Conservation (phyloP, 192 early-diverging fungal species). For the Backusella morwellensis region DNA sequence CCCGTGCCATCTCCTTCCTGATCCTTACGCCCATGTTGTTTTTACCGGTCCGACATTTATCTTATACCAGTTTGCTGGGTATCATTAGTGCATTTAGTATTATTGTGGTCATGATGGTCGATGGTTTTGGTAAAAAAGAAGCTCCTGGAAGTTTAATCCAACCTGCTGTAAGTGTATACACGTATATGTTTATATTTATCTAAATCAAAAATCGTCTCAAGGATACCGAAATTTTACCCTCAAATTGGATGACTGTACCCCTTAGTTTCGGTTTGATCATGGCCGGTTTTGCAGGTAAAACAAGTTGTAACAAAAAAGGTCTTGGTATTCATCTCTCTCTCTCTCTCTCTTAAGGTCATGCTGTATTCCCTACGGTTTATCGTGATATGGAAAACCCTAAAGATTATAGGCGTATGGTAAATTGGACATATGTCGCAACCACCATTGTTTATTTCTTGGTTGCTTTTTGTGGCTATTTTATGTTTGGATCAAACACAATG, state of each 20-base stretch:
- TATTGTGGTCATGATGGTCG: constrained; percentile 54
- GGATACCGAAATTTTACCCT: constrained; percentile 54
- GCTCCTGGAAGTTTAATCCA: constrained; percentile 58
- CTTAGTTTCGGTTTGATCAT: constrained; percentile 60
- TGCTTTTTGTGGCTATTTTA: constrained; percentile 56
- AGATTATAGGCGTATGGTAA: constrained; percentile 49
- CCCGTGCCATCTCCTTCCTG: constrained; percentile 47
- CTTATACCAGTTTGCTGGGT: constrained; percentile 60
- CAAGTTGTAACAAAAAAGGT: not conserved
- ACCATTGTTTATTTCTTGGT: constrained; percentile 54
- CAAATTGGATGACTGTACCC: constrained; percentile 40
- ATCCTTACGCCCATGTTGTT: constrained; percentile 55
- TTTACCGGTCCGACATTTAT: constrained; percentile 45
- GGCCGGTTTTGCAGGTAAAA: constrained; percentile 51
- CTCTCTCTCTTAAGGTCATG: constrained; percentile 35
- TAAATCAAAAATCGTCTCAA: not conserved
- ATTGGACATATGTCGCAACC: constrained; percentile 54
- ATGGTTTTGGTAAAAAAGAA: constrained; percentile 50
- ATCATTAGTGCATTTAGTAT: constrained; percentile 54
- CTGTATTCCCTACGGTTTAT: constrained; percentile 69
- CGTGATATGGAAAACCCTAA: constrained; percentile 61
- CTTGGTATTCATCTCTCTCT: not conserved
- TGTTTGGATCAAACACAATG: constrained; percentile 66
- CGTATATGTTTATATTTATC: not conserved
- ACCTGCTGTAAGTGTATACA: constrained; percentile 38